Evolutionary conservation across 225 moss, liverwort and hornwort species (phyloP).

Genomic region (Climacium dendroides): DNA sequence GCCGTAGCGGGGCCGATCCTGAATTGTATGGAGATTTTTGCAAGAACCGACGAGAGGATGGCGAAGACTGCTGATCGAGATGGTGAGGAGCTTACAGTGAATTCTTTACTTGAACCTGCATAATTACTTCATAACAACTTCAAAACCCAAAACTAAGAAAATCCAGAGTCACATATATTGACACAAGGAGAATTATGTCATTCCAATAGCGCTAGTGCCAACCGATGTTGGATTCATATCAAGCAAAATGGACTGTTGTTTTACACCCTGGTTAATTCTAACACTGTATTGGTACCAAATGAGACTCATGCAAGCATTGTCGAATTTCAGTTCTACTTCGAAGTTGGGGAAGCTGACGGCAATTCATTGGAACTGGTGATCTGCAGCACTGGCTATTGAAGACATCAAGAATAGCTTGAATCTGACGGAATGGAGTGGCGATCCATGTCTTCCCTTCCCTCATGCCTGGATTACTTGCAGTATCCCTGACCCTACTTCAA

Average conservation of each 20-base stretch:
- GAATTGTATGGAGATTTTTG: neutral
- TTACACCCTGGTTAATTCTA: neutral
- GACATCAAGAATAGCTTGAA: neutral
- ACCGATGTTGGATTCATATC: neutral
- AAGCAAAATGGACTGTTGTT: neutral
- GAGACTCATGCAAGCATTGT: neutral
- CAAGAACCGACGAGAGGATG: neutral
- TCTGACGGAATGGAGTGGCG: constrained; percentile 10
- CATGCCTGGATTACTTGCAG: neutral
- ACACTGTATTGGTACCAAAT: neutral
- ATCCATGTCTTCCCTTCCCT: constrained; percentile 1
- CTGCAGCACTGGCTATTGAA: constrained; percentile 2
- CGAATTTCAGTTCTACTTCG: neutral
- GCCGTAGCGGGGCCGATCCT: neutral
- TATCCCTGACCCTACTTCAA: neutral
- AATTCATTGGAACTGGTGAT: neutral
- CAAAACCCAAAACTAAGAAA: too few species aligned
- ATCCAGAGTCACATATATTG: too few species aligned
- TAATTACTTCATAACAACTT: too few species aligned
- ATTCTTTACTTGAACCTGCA: too few species aligned
- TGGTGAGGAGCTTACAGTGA: neutral
- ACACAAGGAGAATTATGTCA: too few species aligned
- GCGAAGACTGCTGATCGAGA: neutral
- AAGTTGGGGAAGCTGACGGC: neutral
- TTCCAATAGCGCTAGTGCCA: neutral